Evolutionary conservation across 345 rosid species (phyloP).

Genomic region (Brassica cretica): DNA sequence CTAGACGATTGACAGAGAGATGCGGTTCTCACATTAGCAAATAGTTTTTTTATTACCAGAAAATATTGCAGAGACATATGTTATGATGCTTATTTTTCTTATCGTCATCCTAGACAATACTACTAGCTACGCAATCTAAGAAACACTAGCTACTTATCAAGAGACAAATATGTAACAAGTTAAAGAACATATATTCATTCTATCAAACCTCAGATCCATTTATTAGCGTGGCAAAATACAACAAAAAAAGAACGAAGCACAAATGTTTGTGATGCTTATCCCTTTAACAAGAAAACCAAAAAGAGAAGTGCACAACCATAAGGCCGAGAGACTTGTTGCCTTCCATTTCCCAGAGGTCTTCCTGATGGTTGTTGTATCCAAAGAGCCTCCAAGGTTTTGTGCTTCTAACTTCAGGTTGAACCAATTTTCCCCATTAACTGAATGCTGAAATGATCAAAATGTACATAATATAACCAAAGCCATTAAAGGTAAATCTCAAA

Average conservation of each 20-base stretch:
- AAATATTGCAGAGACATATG: not conserved
- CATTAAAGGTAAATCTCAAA: not conserved
- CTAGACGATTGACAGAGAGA: not conserved
- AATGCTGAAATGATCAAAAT: slow-evolving; percentile 47
- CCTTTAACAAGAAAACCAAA: not conserved
- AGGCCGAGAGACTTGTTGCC: slow-evolving; percentile 68
- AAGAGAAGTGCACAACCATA: slow-evolving; percentile 34
- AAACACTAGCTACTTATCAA: not conserved
- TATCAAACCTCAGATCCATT: not conserved
- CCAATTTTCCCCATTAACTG: slow-evolving; percentile 74
- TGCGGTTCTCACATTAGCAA: not conserved
- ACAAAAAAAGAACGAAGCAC: not conserved
- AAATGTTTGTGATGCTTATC: slow-evolving; percentile 9
- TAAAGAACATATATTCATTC: not conserved
- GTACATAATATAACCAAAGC: not conserved
- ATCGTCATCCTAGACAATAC: not conserved
- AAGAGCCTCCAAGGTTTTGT: slow-evolving; percentile 14
- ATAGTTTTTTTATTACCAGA: not conserved
- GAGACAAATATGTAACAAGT: not conserved
- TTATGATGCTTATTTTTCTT: not conserved
- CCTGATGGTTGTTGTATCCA: slow-evolving; percentile 33
- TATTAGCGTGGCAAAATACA: not conserved
- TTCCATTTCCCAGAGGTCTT: not conserved
- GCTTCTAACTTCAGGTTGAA: slow-evolving; percentile 54
- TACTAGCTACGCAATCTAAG: not conserved